Evolutionary conservation across 2,329 filamentous ascomycete genomes (phyloP).

Genomic region (Exophiala viscosa): DNA sequence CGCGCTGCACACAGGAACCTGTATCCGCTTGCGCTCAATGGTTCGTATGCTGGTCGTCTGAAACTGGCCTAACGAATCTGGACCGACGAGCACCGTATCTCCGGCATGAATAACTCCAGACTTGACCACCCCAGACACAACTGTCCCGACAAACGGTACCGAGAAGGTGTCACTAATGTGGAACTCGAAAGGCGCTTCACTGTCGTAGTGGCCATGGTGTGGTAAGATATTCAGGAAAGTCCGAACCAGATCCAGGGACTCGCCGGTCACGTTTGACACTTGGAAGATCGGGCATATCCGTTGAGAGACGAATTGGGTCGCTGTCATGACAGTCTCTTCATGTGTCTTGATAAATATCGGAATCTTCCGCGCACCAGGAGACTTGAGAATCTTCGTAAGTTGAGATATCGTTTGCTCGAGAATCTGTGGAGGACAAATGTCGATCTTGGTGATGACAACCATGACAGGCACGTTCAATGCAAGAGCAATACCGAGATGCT

Average conservation of each 20-base stretch:
- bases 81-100: slow-evolving; percentile 84
- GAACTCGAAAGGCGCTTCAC: slow-evolving; percentile 85
- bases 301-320: slow-evolving; percentile 91
- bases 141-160: slow-evolving; percentile 92
- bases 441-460: slow-evolving; percentile 97
- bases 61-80: slow-evolving; percentile 87
- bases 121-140: slow-evolving; percentile 91
- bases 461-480: slow-evolving; percentile 96
- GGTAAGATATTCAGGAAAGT: slow-evolving; percentile 93
- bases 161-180: slow-evolving; percentile 97
- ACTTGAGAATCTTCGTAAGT: slow-evolving; percentile 88
- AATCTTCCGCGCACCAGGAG: slow-evolving; percentile 88
- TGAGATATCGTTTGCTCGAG: slow-evolving; percentile 89
- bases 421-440: slow-evolving; percentile 95
- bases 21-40: slow-evolving; percentile 90
- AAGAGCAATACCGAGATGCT: slow-evolving; percentile 90
- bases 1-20: slow-evolving; percentile 80
- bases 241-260: slow-evolving; percentile 83
- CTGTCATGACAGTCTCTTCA: slow-evolving; percentile 90
- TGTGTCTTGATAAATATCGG: slow-evolving; percentile 90
- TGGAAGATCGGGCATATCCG: slow-evolving; percentile 97
- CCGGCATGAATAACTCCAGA: slow-evolving; percentile 82
- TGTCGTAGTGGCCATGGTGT: slow-evolving; percentile 88
- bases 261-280: slow-evolving; percentile 94
- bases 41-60: slow-evolving; percentile 80